Conservation (phyloP, 2,329 filamentous ascomycete species). For the Colletotrichum eremochloae region DNA sequence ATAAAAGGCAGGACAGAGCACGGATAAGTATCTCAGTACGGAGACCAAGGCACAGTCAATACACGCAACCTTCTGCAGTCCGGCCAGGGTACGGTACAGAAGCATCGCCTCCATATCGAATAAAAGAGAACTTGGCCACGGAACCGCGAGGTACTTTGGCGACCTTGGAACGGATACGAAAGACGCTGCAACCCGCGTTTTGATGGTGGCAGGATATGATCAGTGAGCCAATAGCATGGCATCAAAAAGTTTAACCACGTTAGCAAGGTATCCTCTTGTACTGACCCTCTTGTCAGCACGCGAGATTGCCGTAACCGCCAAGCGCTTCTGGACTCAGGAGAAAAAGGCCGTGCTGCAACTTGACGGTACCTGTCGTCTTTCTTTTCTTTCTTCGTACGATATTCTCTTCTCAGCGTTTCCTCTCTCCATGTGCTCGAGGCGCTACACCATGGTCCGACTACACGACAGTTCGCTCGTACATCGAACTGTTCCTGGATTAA, state of each 20-base stretch:
- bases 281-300: constrained; percentile 13
- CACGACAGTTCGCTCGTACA: constrained; percentile 12
- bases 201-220: constrained; percentile 25
- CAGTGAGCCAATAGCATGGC: constrained; percentile 21
- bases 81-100: neutral
- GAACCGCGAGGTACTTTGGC: constrained; percentile 7
- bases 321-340: constrained; percentile 42
- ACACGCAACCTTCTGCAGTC: neutral
- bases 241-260: constrained; percentile 25
- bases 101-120: neutral
- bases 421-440: neutral
- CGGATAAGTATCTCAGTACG: neutral
- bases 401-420: neutral
- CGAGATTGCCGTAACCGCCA: constrained; percentile 40
- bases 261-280: constrained; percentile 25
- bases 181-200: constrained; percentile 29
- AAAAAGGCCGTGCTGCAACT: constrained; percentile 32
- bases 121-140: neutral
- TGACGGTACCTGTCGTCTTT: constrained; percentile 17
- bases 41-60: neutral
- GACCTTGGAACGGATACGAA: constrained; percentile 16
- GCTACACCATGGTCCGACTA: constrained; percentile 15
- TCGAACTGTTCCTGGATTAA: neutral
- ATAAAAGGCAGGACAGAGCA: neutral
- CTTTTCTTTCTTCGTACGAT: neutral